Percentiles rank a stretch among this genome's conserved stretches.
Evolutionary conservation across 2,329 filamentous ascomycete genomes (phyloP).

Genomic region (Xylariales sp.): DNA sequence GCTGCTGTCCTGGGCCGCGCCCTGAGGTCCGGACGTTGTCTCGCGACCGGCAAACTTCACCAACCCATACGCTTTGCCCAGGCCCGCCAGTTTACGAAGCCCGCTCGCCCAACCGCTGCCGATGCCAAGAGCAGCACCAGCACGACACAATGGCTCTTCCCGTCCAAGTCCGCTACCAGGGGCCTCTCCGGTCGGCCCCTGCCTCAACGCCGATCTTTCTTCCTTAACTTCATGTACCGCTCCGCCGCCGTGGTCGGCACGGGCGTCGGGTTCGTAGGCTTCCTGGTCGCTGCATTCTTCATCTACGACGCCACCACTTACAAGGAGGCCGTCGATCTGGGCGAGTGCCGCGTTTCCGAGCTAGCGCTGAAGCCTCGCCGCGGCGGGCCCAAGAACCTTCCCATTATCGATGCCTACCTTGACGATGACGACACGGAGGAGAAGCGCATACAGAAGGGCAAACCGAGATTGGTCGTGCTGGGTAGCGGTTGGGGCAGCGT

Average conservation of each 20-base stretch:
- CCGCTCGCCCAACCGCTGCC: neutral
- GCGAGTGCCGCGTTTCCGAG: constrained; percentile 79
- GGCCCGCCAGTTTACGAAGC: constrained; percentile 1
- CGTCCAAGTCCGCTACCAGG: constrained; percentile 25
- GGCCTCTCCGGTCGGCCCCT: constrained; percentile 49
- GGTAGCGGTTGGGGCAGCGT: constrained; percentile 96
- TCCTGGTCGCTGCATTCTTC: constrained; percentile 78
- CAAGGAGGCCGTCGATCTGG: constrained; percentile 59
- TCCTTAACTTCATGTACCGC: constrained; percentile 61
- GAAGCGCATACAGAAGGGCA: constrained; percentile 70
- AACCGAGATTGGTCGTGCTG: constrained; percentile 87
- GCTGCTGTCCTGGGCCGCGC: constrained; percentile 3
- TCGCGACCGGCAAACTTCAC: neutral
- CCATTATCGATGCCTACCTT: constrained; percentile 81
- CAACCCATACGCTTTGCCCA: neutral
- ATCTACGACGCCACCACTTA: constrained; percentile 93
- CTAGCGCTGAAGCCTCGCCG: constrained; percentile 74
- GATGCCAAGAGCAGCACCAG: neutral
- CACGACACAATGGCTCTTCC: constrained; percentile 15
- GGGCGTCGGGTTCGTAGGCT: constrained; percentile 66
- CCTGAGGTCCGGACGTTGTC: neutral
- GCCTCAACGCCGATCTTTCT: constrained; percentile 40
- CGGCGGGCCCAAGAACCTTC: constrained; percentile 92
- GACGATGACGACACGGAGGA: constrained; percentile 80
- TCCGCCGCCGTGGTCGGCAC: constrained; percentile 70